A percentile compares a stretch with the other conserved stretches of the same genome.
These are phyloP conservation scores for Neurospora sp. DNA, from an alignment of 495 filamentous ascomycete genomes.

Conservation along the genomic window DNA sequence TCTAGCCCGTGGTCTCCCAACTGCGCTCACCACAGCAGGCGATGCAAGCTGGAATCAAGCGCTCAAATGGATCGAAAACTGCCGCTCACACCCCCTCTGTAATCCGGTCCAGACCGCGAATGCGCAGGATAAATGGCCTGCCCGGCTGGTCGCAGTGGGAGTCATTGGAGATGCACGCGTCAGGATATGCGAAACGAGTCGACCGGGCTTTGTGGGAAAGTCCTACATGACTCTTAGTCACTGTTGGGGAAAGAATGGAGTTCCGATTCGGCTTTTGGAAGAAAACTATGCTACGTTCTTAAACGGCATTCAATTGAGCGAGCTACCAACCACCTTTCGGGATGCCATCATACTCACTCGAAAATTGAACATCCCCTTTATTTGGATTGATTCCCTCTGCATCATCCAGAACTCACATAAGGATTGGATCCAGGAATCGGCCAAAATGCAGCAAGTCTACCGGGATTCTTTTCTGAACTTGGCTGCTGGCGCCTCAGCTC, in stretches of 20 bases:
- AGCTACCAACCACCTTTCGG: conserved; percentile 13
- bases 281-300: background rate
- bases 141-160: background rate
- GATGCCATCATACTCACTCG: conserved; percentile 15
- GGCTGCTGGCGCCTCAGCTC: background rate
- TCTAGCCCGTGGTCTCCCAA: background rate
- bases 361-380: conserved; percentile 10
- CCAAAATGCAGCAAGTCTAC: conserved; percentile 13
- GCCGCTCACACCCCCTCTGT: background rate
- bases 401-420: conserved; percentile 9
- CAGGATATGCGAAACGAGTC: background rate
- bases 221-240: background rate
- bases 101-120: background rate
- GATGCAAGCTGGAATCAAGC: background rate
- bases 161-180: background rate
- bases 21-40: background rate
- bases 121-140: background rate
- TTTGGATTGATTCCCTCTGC: conserved; percentile 22
- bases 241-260: background rate
- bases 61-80: background rate
- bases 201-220: background rate
- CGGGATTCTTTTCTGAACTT: conserved; percentile 8
- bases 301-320: background rate
- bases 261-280: background rate
- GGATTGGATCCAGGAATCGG: conserved; percentile 12